phyloP scores from a whole-genome alignment of 1,284 basidiomycete species.

The Cutaneotrichosporon arboriforme region DNA sequence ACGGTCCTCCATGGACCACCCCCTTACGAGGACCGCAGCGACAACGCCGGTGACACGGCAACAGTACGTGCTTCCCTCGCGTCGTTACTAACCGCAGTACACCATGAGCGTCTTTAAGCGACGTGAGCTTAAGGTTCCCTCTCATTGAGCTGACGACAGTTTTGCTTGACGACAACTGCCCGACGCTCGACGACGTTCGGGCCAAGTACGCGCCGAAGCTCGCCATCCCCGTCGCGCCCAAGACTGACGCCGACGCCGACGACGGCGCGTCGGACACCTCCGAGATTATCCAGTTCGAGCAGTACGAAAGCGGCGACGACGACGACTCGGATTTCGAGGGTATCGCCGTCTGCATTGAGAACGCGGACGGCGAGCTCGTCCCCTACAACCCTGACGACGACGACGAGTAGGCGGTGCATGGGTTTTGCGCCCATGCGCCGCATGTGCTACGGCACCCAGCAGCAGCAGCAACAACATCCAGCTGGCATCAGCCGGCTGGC shows the following conservation, averaged over 20 bases:
- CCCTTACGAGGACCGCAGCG: neutral
- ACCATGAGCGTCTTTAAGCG: constrained; percentile 1
- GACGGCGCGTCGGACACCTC: neutral
- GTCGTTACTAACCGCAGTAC: neutral
- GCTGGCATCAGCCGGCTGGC: too few species aligned
- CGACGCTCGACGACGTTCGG: neutral
- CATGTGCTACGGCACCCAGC: neutral
- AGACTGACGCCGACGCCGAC: neutral
- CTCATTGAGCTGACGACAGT: neutral
- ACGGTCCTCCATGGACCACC: neutral
- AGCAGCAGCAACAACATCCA: neutral
- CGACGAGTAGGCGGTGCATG: neutral
- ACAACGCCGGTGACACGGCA: constrained; percentile 29
- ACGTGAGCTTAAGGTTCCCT: neutral
- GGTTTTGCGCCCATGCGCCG: too few species aligned
- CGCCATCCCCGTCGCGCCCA: neutral
- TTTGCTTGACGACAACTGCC: neutral
- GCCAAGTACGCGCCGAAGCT: neutral
- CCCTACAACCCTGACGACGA: neutral
- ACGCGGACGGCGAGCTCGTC: neutral
- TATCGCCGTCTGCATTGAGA: neutral
- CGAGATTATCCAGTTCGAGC: neutral
- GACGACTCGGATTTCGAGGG: constrained; percentile 5
- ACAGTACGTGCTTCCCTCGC: neutral
- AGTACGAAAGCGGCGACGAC: neutral